These are phyloP conservation scores for Vaccinium myrtillus DNA, from an alignment of 148 eudicot genomes.

Conservation along the genomic window DNA sequence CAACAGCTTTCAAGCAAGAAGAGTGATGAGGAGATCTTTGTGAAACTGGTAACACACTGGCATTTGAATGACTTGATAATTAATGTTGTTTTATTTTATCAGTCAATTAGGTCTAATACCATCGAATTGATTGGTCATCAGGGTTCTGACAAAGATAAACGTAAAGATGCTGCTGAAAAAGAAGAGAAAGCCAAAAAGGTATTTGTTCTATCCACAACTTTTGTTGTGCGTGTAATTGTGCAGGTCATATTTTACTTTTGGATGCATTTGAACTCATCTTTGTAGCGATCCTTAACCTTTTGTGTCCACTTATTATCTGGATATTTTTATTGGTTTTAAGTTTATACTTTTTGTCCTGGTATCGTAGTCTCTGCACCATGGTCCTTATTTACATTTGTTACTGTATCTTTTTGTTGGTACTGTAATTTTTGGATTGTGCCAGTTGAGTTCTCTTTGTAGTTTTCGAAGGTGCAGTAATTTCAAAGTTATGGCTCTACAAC, in stretches of 20 bases:
- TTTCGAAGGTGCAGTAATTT: not conserved
- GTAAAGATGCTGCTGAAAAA: constrained; percentile 54
- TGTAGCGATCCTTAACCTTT: not conserved
- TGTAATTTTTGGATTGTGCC: too few species aligned
- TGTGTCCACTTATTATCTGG: not conserved
- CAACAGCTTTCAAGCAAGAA: constrained; percentile 69
- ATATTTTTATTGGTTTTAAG: not conserved
- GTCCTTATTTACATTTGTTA: not conserved
- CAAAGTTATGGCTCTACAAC: not conserved
- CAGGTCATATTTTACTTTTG: not conserved
- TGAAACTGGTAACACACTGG: constrained; percentile 52
- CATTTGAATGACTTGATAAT: not conserved
- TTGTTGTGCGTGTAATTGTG: not conserved
- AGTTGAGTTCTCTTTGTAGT: not conserved
- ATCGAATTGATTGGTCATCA: constrained; percentile 15
- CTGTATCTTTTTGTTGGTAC: not conserved
- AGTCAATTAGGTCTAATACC: not conserved
- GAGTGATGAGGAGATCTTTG: constrained; percentile 52
- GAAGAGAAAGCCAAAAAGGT: constrained; percentile 68
- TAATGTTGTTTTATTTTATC: not conserved
- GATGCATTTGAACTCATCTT: not conserved
- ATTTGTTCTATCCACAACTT: not conserved
- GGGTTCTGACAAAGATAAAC: constrained; percentile 59
- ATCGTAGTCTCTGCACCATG: not conserved
- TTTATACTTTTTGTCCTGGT: not conserved